phyloP scores from a whole-genome alignment of 2,329 filamentous ascomycete genomes.

The Rhynchosporium agropyri region DNA sequence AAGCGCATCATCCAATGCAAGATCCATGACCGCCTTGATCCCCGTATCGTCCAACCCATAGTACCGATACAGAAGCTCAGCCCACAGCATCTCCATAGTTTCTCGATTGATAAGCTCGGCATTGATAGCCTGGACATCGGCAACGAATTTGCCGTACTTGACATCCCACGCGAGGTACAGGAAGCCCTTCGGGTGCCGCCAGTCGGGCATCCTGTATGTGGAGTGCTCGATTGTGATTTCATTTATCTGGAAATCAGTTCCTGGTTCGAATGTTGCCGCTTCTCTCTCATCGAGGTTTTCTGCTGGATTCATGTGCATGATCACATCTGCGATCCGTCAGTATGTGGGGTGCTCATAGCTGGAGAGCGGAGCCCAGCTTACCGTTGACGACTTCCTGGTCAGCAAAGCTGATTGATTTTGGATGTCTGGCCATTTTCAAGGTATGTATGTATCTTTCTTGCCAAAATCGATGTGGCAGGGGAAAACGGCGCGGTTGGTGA shows the following conservation, averaged over 20 bases:
- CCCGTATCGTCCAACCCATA: neutral
- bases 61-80: neutral
- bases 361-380: neutral
- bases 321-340: neutral
- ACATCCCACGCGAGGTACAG: neutral
- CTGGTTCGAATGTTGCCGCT: neutral
- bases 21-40: neutral
- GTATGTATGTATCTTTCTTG: neutral
- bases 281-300: neutral
- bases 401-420: neutral
- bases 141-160: neutral
- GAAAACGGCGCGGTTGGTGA: neutral
- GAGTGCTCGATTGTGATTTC: neutral
- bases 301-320: slow-evolving; percentile 3
- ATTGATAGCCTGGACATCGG: neutral
- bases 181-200: neutral
- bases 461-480: neutral
- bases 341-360: neutral
- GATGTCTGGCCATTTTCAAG: neutral
- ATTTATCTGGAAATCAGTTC: neutral
- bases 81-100: neutral
- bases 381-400: neutral
- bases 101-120: neutral
- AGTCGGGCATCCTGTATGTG: neutral
- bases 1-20: neutral